These are phyloP conservation scores for Anacardium occidentale DNA, from an alignment of 345 rosid species.

Conservation along the genomic window DNA sequence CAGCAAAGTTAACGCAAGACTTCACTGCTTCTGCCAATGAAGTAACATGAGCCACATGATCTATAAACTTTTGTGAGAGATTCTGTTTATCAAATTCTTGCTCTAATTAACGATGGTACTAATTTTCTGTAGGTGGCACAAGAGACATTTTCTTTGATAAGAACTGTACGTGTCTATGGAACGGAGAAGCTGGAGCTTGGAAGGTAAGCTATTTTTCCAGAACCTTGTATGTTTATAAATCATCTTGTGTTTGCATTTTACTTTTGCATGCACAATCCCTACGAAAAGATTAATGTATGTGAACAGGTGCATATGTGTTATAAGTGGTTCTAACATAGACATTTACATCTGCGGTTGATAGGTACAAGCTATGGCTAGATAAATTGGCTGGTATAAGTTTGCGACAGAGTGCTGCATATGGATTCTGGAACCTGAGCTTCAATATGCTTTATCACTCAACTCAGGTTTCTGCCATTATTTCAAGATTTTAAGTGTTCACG, in stretches of 20 bases:
- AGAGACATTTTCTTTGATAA: conserved; percentile 94
- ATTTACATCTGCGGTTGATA: conserved; percentile 30
- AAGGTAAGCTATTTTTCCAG: conserved; percentile 43
- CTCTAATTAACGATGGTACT: not conserved
- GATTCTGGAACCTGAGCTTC: conserved; percentile 88
- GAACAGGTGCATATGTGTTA: conserved; percentile 1
- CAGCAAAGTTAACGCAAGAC: conserved; percentile 84
- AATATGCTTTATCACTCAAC: conserved; percentile 88
- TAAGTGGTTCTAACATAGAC: conserved; percentile 16
- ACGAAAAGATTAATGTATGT: not conserved
- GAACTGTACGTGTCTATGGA: conserved; percentile 96
- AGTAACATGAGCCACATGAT: conserved; percentile 39
- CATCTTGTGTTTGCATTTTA: conserved; percentile 13
- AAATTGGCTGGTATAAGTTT: conserved; percentile 81
- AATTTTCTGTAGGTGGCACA: conserved; percentile 71
- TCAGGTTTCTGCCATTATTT: conserved; percentile 51
- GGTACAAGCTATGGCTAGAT: conserved; percentile 78
- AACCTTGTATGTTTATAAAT: not conserved
- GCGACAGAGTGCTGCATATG: conserved; percentile 97
- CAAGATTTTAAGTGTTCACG: not conserved
- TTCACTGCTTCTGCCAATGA: conserved; percentile 91
- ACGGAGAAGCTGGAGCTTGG: conserved; percentile 76
- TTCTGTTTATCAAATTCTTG: conserved; percentile 10
- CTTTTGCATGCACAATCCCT: not conserved
- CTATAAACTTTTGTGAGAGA: conserved; percentile 21